These are phyloP conservation scores for Dactylellina sp. DNA, from an alignment of 2,329 filamentous ascomycete genomes.

Conservation along the genomic window DNA sequence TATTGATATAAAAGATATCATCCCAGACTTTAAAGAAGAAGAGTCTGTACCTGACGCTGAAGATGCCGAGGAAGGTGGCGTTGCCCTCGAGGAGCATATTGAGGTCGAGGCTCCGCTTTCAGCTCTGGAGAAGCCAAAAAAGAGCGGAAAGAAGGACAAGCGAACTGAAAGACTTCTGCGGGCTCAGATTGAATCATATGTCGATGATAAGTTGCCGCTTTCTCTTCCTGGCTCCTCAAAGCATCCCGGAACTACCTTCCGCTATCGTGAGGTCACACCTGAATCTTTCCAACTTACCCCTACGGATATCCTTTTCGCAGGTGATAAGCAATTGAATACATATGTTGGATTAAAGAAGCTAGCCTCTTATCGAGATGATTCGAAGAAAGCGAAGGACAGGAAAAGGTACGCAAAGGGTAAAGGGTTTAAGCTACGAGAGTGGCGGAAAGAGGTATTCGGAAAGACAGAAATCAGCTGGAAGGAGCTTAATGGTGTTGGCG, in stretches of 20 bases:
- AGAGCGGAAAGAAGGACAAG: constrained; percentile 72
- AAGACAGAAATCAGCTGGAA: constrained; percentile 61
- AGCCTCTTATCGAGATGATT: constrained; percentile 84
- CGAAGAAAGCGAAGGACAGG: constrained; percentile 89
- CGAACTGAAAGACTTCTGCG: constrained; percentile 45
- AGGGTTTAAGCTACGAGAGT: constrained; percentile 77
- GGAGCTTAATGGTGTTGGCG: constrained; percentile 53
- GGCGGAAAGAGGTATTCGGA: constrained; percentile 78
- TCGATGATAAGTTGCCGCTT: constrained; percentile 46
- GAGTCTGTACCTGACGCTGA: constrained; percentile 65
- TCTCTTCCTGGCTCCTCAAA: constrained; percentile 60
- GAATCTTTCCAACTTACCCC: constrained; percentile 89
- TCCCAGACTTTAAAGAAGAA: constrained; percentile 83
- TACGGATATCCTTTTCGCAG: constrained; percentile 89
- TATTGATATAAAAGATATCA: constrained; percentile 92
- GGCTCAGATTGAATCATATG: constrained; percentile 50
- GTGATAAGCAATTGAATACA: constrained; percentile 85
- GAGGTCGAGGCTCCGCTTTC: constrained; percentile 33
- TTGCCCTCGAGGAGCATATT: constrained; percentile 63
- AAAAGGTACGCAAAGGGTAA: constrained; percentile 94
- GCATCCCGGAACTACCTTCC: constrained; percentile 72
- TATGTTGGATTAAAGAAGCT: constrained; percentile 96
- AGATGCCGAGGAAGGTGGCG: constrained; percentile 63
- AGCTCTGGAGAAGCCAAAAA: constrained; percentile 30
- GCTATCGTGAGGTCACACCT: constrained; percentile 93